Base-by-base conservation (phyloP, 2,329 filamentous ascomycete species). In the Colletotrichum truncatum region DNA sequence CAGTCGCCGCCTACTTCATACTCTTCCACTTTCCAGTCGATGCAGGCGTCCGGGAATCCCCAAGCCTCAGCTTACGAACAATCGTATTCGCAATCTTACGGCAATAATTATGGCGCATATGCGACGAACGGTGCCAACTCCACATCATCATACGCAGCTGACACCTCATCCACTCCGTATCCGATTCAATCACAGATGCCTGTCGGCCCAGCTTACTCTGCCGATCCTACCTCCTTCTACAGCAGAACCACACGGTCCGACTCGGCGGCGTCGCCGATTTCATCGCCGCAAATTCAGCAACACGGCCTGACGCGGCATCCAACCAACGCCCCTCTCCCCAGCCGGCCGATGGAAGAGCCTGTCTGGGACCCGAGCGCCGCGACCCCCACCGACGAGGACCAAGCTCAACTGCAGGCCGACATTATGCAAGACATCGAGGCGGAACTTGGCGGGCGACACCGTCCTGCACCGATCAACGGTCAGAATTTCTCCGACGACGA, bases 291-390 rank as follows among this genome's bases (percentile, higher is more conserved):
- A 2, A 68, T 72, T 14, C 79, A 78, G 25, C 80, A 83, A 48
- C 72, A 79, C 2, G 80, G 83, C n/a, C 73, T 88, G 10, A 80
- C 82, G 64, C 81, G 87, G 54, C 85, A 89, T 63, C 87, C 87
- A 1, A 89, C 87, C 14, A 84, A 89, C 74, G 82, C 87, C 59
- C 84, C 87, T 41, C 76, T 89, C 48, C 85, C 87, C n/a, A 87
- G 78, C 63, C 81, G 84, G 46, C 86, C 82, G 45, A 78, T 81
- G 68, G 82, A 85, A 62, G 78, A 81, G 41, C 74, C 73, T 2
- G 75, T 77, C 36, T 83, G 82, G 75, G 74, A 72, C n/a, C 73
- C 78, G 2, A 78, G 80, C 69, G 77, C 75, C n/a, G 41, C 41
- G 46, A 70, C 70, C 10, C 68, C 69, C 14, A 67, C 63, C 9